Conservation (phyloP, 73 alveolate species). For the Paramecium pentaurelia region DNA sequence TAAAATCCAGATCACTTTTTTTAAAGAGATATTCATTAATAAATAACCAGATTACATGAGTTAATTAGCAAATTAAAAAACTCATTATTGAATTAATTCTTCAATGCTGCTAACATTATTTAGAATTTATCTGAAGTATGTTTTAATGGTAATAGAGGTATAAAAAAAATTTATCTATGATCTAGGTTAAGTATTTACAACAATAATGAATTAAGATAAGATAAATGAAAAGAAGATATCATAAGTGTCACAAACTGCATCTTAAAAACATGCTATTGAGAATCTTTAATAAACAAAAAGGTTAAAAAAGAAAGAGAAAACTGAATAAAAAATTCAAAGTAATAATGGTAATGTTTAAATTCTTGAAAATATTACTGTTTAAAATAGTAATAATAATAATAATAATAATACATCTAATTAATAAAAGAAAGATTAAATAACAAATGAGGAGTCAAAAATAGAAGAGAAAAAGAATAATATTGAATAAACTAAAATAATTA, state of each 20-base stretch:
- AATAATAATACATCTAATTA: background rate
- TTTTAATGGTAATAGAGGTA: background rate
- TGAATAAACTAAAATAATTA: background rate
- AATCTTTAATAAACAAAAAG: background rate
- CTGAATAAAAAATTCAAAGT: background rate
- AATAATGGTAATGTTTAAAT: background rate
- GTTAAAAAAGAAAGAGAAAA: background rate
- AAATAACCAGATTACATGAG: background rate
- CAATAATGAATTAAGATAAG: background rate
- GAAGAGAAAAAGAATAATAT: background rate
- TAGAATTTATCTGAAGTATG: background rate
- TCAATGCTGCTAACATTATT: background rate
- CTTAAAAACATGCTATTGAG: background rate
- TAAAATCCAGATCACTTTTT: constrained; percentile 51
- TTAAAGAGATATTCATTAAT: constrained; percentile 3
- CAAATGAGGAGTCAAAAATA: background rate
- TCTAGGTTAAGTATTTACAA: background rate
- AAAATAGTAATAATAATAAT: background rate
- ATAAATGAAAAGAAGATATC: background rate
- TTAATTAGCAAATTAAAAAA: constrained; percentile 1
- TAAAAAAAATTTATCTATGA: background rate
- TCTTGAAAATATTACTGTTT: background rate
- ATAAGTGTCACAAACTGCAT: background rate
- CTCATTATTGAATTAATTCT: background rate
- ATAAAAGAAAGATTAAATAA: background rate